These are phyloP conservation scores for Chlorella sp. DNA, from an alignment of 139 green algal genomes.

Conservation along the genomic window DNA sequence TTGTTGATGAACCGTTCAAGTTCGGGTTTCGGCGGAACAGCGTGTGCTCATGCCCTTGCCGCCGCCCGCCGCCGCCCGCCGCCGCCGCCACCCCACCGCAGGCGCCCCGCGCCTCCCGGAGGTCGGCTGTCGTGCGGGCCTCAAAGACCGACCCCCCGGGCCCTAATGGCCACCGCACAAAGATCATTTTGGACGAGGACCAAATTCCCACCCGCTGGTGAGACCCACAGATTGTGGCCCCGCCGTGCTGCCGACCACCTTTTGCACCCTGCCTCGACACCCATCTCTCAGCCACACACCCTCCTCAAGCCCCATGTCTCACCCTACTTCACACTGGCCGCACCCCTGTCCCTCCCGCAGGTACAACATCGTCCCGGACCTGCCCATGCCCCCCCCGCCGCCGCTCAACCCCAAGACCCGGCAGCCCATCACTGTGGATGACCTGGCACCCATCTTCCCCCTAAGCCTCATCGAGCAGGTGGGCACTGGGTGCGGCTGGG, in stretches of 20 bases:
- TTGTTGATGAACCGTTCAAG: not conserved
- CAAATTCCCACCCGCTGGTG: not conserved
- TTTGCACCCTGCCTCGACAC: not conserved
- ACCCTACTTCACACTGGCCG: not conserved
- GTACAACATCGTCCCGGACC: constrained; percentile 44
- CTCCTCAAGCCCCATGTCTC: not conserved
- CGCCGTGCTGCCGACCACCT: not conserved
- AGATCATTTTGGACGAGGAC: constrained; percentile 9
- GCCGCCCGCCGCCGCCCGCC: not conserved
- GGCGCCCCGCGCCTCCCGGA: not conserved
- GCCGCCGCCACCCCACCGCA: not conserved
- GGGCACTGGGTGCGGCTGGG: not conserved
- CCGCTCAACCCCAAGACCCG: constrained; percentile 39
- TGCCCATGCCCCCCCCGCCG: constrained; percentile 32
- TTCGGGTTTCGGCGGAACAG: not conserved
- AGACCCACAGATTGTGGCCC: not conserved
- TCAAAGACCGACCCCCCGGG: not conserved
- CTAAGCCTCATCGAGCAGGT: constrained; percentile 36
- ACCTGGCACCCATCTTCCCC: constrained; percentile 42
- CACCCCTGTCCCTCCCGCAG: not conserved
- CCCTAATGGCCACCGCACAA: constrained; percentile 11
- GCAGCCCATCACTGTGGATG: constrained; percentile 8
- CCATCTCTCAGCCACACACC: not conserved
- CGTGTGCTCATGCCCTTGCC: not conserved
- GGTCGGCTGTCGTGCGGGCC: not conserved